Evolutionary conservation across 768 basidiomycete genomes (phyloP).

Genomic region (Boletus reticulatus): DNA sequence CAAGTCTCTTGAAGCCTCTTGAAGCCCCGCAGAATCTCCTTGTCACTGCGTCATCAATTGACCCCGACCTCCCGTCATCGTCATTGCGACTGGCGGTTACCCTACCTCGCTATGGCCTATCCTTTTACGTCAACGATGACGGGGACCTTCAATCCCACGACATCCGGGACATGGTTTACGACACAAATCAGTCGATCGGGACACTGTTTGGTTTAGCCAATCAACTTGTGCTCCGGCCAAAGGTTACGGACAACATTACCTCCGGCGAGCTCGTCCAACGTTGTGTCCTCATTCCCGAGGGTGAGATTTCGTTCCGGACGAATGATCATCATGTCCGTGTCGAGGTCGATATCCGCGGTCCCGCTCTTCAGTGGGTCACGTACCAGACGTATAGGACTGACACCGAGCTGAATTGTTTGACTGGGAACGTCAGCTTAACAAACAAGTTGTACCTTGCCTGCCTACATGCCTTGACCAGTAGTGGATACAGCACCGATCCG

Average conservation of each 20-base stretch:
- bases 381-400: constrained; percentile 35
- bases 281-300: constrained; percentile 40
- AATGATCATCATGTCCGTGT: constrained; percentile 16
- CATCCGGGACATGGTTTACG: constrained; percentile 41
- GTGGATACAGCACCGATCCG: constrained; percentile 38
- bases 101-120: constrained; percentile 42
- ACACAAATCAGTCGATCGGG: constrained; percentile 39
- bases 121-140: constrained; percentile 37
- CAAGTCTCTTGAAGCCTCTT: constrained; percentile 20
- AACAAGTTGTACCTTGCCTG: constrained; percentile 37
- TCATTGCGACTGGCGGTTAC: constrained; percentile 23
- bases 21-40: constrained; percentile 24
- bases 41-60: constrained; percentile 8
- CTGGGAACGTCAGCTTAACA: constrained; percentile 24
- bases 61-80: background rate
- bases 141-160: constrained; percentile 40
- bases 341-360: constrained; percentile 4
- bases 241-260: background rate
- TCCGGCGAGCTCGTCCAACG: constrained; percentile 10
- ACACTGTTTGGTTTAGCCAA: constrained; percentile 45
- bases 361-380: constrained; percentile 2
- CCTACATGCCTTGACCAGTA: constrained; percentile 43
- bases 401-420: constrained; percentile 28
- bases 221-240: constrained; percentile 40
- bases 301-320: constrained; percentile 20